Evolutionary conservation across 225 moss, liverwort and hornwort species (phyloP).

Genomic region (Sphagnum contortum): DNA sequence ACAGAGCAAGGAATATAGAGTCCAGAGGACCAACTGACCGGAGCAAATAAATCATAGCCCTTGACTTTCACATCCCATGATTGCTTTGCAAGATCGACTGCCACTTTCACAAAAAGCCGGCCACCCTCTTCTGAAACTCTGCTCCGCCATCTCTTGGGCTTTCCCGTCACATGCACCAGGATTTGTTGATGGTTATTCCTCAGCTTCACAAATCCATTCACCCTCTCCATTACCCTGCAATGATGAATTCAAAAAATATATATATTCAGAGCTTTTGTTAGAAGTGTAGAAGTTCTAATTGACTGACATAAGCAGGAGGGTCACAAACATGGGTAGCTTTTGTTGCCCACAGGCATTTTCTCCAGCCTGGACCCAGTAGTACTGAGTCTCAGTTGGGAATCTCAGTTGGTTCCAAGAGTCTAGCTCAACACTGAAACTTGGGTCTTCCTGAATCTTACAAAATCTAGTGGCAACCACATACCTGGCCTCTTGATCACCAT

Average conservation of each 20-base stretch:
- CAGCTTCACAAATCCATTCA: slow-evolving; percentile 76
- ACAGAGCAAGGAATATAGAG: too few species aligned
- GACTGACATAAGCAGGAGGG: too few species aligned
- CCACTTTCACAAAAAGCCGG: slow-evolving; percentile 87
- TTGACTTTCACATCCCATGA: slow-evolving; percentile 91
- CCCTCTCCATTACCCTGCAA: slow-evolving; percentile 81
- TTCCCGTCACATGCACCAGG: slow-evolving; percentile 76
- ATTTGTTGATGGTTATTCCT: slow-evolving; percentile 78
- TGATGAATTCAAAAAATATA: neutral
- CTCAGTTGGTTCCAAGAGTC: too few species aligned
- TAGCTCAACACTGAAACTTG: too few species aligned
- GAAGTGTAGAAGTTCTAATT: too few species aligned
- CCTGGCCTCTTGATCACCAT: slow-evolving; percentile 96
- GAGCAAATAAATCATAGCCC: slow-evolving; percentile 74
- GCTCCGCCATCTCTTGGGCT: slow-evolving; percentile 74
- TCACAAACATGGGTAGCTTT: too few species aligned
- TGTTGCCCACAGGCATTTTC: too few species aligned
- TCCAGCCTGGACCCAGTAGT: too few species aligned
- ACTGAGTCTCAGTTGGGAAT: too few species aligned
- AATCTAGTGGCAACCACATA: slow-evolving; percentile 17
- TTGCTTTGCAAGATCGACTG: slow-evolving; percentile 70
- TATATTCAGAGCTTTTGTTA: too few species aligned
- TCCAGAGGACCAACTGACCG: slow-evolving; percentile 32
- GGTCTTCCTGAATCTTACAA: too few species aligned
- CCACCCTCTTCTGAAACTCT: slow-evolving; percentile 64